Conservation (phyloP, 1,139 yeast species). For the Geotrichum fermentans region DNA sequence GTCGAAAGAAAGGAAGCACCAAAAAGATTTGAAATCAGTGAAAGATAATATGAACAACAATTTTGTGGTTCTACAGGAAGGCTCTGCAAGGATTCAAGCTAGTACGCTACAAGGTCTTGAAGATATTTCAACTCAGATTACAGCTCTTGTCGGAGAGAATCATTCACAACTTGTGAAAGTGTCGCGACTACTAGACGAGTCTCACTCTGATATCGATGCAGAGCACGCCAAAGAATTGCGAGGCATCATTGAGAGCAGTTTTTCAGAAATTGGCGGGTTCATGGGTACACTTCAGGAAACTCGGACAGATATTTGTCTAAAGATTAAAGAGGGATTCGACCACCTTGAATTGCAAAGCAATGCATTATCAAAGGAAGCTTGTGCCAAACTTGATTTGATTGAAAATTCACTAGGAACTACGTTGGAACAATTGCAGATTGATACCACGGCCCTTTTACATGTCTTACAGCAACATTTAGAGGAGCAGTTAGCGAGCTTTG, state of each 20-base stretch:
- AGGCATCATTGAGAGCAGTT: background rate
- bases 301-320: conserved; percentile 5
- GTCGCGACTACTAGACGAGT: background rate
- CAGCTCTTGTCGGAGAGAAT: background rate
- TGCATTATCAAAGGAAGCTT: background rate
- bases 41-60: background rate
- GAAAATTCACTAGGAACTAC: conserved; percentile 3
- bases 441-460: background rate
- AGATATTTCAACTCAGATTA: background rate
- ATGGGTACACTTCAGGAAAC: conserved; percentile 4
- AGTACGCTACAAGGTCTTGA: background rate
- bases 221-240: background rate
- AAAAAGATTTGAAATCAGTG: background rate
- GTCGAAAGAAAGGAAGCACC: background rate
- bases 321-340: conserved; percentile 10
- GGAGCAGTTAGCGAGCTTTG: background rate
- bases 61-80: background rate
- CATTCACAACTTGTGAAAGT: conserved; percentile 1
- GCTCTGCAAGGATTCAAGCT: background rate
- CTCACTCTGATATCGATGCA: background rate
- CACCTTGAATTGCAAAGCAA: conserved; percentile 4
- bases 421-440: background rate
- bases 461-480: background rate
- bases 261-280: conserved; percentile 1
- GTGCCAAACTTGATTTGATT: conserved; percentile 1